Base-by-base conservation (phyloP, 2,329 filamentous ascomycete genomes). In the Botrytis sinoallii region DNA sequence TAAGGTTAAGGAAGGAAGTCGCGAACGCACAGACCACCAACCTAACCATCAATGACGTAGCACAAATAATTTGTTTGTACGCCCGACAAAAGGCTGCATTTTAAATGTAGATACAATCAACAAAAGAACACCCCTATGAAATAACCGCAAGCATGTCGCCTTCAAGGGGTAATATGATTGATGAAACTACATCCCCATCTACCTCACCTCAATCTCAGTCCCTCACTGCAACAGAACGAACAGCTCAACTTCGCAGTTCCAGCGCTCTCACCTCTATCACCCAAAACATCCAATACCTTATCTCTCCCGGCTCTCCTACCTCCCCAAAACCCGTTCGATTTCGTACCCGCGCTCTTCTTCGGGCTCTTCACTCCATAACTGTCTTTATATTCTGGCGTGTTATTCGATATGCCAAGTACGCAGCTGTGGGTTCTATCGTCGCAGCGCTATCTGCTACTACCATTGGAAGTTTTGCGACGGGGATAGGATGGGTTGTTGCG, bases 351-450 rank as follows among this genome's bases (percentile, higher is more conserved):
- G 80, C 80, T 8, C 76, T 81, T 22, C 77, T 81, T 2, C 77
- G 78, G 12, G 76, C 78, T 9, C 75, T 81, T 1, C 80, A 76
- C 44, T 81, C 76, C 63, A 76, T 81, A 14, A 74, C 77, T 3
- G 72, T 79, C 29, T 81, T 81, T 59, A 65, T 81, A 22, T 81
- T 81, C 76, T 81, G 80, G 80, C 79, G 79, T 35, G 71, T 81
- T 1, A 78, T 81, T 0, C 77, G 80, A 32, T 81, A 81, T 72
- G 80, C 80, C n/a, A 80, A 80, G 63, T 81, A 80, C 63, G 79
- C 79, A 5, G 65, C 78, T 3, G 77, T 81, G 32, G 80, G 80
- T 3, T 75, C 74, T 20, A 64, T 80, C 4, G 75, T 81, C 7
- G 79, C 80, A 2, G 80, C 80, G 0, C 66, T 80, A 44, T 76